A percentile compares a stretch with the other conserved stretches of the same genome.
Conservation (phyloP, 169 alveolate genomes). For the Miamiensis avidus region DNA sequence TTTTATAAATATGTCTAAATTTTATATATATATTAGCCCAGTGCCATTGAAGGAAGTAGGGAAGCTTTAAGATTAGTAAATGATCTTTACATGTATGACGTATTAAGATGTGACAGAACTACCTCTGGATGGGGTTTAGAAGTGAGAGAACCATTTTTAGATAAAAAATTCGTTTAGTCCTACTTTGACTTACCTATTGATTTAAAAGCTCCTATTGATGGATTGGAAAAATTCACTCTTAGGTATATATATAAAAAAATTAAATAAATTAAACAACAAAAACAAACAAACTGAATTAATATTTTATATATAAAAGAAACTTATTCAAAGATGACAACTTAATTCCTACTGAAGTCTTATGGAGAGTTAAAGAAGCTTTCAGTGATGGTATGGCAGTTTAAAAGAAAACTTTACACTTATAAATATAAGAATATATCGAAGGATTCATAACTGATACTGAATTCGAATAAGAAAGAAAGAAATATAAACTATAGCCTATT, state of each 20-base stretch:
- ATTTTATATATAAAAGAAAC: too few relatives aligned
- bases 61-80: constrained; percentile 79
- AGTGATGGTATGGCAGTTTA: constrained; percentile 73
- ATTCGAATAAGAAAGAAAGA: not conserved
- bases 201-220: constrained; percentile 46
- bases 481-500: not conserved
- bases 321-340: not conserved
- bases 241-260: not conserved
- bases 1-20: too few relatives aligned
- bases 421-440: not conserved
- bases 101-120: constrained; percentile 85
- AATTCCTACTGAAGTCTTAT: constrained; percentile 82
- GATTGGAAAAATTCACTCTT: not conserved
- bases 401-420: not conserved
- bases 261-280: too few relatives aligned
- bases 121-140: constrained; percentile 89
- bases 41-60: constrained; percentile 73
- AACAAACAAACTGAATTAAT: too few relatives aligned
- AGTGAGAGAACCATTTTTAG: constrained; percentile 90
- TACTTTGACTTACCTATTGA: not conserved
- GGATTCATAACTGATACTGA: not conserved
- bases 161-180: constrained; percentile 65
- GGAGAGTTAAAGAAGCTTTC: constrained; percentile 89
- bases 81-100: constrained; percentile 78
- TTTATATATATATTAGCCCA: too few relatives aligned